These are phyloP conservation scores for Piromyces finnis DNA, from an alignment of 192 early-diverging fungal species.

Conservation along the genomic window DNA sequence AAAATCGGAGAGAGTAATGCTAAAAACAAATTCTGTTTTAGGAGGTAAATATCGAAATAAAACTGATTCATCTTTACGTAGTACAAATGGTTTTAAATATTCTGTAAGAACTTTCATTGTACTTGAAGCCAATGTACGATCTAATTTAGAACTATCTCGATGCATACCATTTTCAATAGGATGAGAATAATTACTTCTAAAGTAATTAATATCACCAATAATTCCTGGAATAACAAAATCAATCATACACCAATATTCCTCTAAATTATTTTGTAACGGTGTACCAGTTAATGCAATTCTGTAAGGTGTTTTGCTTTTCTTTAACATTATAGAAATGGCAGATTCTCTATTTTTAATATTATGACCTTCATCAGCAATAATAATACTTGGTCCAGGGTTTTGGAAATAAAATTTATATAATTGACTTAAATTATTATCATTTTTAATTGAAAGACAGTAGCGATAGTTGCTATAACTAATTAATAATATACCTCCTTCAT, in stretches of 20 bases:
- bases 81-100: neutral
- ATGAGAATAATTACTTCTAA: slow-evolving; percentile 30
- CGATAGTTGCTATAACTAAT: neutral
- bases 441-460: neutral
- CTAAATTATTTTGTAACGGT: slow-evolving; percentile 68
- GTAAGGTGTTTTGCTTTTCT: slow-evolving; percentile 24
- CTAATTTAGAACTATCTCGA: slow-evolving; percentile 11
- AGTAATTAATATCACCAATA: slow-evolving; percentile 32
- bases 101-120: neutral
- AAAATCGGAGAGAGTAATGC: neutral
- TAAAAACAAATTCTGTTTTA: neutral
- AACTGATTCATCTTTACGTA: neutral
- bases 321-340: slow-evolving; percentile 4
- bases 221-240: slow-evolving; percentile 48
- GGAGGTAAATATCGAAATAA: neutral
- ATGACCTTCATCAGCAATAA: slow-evolving; percentile 74
- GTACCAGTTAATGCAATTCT: slow-evolving; percentile 64
- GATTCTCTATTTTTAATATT: slow-evolving; percentile 31
- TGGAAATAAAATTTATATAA: slow-evolving; percentile 14
- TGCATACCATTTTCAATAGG: slow-evolving; percentile 44
- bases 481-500: neutral
- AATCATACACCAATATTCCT: slow-evolving; percentile 65
- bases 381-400: slow-evolving; percentile 45
- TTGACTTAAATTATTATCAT: neutral
- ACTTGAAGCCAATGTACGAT: neutral